Conservation (phyloP, 495 filamentous ascomycete species). For the Aspergillus hancockii region DNA sequence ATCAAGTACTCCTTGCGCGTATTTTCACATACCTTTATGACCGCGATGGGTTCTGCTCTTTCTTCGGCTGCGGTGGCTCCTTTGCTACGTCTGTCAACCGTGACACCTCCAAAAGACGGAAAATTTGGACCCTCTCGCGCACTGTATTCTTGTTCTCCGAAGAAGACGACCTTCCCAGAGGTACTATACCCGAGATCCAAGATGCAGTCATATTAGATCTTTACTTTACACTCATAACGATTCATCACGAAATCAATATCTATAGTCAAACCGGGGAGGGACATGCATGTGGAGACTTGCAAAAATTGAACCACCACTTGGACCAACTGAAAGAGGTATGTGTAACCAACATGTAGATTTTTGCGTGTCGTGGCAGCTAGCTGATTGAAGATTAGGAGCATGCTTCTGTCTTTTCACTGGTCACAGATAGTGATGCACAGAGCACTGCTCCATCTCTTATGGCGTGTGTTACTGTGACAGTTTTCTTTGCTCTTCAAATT, state of each 20-base stretch:
- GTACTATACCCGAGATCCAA: conserved; percentile 2
- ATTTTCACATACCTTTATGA: conserved; percentile 16
- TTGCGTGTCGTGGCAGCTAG: neutral
- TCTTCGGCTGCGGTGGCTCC: conserved; percentile 18
- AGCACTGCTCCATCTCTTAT: conserved; percentile 3
- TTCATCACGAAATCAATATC: conserved; percentile 17
- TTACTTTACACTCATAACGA: conserved; percentile 16
- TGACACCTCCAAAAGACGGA: neutral
- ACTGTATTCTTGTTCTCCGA: conserved; percentile 4
- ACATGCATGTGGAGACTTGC: neutral
- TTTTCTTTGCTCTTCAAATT: conserved; percentile 15
- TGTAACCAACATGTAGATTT: neutral
- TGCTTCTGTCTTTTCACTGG: neutral
- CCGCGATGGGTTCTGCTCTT: conserved; percentile 19
- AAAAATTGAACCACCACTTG: neutral
- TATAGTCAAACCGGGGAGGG: conserved; percentile 5
- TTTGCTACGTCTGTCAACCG: conserved; percentile 11
- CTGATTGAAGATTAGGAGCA: neutral
- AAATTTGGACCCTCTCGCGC: conserved; percentile 15
- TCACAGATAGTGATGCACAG: neutral
- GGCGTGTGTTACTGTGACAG: conserved; percentile 11
- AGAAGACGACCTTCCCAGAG: neutral
- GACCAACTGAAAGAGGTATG: conserved; percentile 6
- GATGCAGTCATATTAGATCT: conserved; percentile 10
- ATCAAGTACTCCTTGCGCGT: conserved; percentile 14